These are phyloP conservation scores for Yamadazyma diospyri DNA, from an alignment of 1,139 yeast species.

Conservation along the genomic window DNA sequence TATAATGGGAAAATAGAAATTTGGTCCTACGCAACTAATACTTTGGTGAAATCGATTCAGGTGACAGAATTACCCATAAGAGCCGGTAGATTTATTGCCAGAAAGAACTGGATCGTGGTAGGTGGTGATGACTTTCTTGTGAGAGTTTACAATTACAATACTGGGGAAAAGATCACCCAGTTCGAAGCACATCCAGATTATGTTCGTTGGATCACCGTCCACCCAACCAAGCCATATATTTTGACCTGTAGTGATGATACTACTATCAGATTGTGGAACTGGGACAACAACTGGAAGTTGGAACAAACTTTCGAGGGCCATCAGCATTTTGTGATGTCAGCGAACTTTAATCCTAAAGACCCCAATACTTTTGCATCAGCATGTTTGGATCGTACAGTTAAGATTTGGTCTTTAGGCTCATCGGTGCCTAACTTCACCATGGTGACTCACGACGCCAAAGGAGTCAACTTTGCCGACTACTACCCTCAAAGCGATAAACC, in stretches of 20 bases:
- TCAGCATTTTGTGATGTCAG: constrained; percentile 91
- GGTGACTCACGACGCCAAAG: constrained; percentile 86
- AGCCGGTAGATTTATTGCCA: constrained; percentile 90
- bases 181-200: constrained; percentile 99
- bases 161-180: constrained; percentile 90
- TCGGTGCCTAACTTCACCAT: constrained; percentile 89
- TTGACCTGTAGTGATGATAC: constrained; percentile 91
- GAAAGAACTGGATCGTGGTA: constrained; percentile 96
- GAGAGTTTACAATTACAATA: constrained; percentile 90
- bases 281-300: constrained; percentile 90
- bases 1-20: constrained; percentile 87
- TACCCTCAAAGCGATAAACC: constrained; percentile 98
- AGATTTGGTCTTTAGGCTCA: constrained; percentile 93
- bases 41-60: constrained; percentile 53
- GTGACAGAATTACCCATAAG: constrained; percentile 94
- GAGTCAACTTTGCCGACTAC: constrained; percentile 94
- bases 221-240: constrained; percentile 86
- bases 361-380: constrained; percentile 97
- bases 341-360: constrained; percentile 95
- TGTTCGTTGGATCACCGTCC: constrained; percentile 88
- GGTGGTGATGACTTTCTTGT: constrained; percentile 95
- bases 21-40: constrained; percentile 85
- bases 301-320: constrained; percentile 95
- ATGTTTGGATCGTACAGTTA: constrained; percentile 92
- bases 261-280: constrained; percentile 91